A percentile compares a stretch with the other conserved stretches of the same genome.
phyloP scores from a whole-genome alignment of 352 stramenopile genomes.

The Vaucheria bursata region DNA sequence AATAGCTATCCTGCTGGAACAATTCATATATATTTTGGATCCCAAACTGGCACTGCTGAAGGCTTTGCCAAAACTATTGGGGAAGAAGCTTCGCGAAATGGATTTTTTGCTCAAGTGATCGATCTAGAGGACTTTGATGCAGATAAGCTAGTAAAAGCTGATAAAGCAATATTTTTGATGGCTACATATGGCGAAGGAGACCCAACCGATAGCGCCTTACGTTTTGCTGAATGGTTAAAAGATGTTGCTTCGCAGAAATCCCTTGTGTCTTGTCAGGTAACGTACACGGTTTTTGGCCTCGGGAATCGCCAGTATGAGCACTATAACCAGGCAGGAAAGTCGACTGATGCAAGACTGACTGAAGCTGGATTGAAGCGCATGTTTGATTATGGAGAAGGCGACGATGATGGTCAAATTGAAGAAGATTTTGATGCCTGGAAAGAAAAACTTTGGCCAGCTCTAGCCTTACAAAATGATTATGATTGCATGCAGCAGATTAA shows the following conservation, averaged over 20 bases:
- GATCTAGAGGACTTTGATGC: slow-evolving; percentile 90
- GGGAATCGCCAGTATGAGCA: slow-evolving; percentile 97
- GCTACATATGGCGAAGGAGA: slow-evolving; percentile 92
- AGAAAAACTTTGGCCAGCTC: slow-evolving; percentile 54
- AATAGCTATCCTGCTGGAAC: slow-evolving; percentile 56
- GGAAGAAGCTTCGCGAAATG: slow-evolving; percentile 70
- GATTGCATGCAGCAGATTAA: no score
- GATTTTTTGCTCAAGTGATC: slow-evolving; percentile 58
- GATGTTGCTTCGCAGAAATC: slow-evolving; percentile 48
- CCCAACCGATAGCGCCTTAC: slow-evolving; percentile 89
- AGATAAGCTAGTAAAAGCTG: slow-evolving; percentile 48
- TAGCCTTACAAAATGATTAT: no score
- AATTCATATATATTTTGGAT: slow-evolving; percentile 88
- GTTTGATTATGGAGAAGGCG: slow-evolving; percentile 79
- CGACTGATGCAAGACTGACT: slow-evolving; percentile 74
- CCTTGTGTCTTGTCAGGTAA: slow-evolving; percentile 49
- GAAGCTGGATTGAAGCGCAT: slow-evolving; percentile 69
- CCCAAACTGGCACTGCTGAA: slow-evolving; percentile 93
- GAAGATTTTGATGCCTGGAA: slow-evolving; percentile 92
- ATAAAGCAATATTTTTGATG: slow-evolving; percentile 82
- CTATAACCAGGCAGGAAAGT: slow-evolving; percentile 90
- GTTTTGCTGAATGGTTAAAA: slow-evolving; percentile 82
- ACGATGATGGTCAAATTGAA: slow-evolving; percentile 89
- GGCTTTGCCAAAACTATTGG: slow-evolving; percentile 86
- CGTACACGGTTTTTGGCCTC: slow-evolving; percentile 91